Evolutionary conservation across 176 grass and related monocot genomes (phyloP).

Genomic region (Paspalum notatum): DNA sequence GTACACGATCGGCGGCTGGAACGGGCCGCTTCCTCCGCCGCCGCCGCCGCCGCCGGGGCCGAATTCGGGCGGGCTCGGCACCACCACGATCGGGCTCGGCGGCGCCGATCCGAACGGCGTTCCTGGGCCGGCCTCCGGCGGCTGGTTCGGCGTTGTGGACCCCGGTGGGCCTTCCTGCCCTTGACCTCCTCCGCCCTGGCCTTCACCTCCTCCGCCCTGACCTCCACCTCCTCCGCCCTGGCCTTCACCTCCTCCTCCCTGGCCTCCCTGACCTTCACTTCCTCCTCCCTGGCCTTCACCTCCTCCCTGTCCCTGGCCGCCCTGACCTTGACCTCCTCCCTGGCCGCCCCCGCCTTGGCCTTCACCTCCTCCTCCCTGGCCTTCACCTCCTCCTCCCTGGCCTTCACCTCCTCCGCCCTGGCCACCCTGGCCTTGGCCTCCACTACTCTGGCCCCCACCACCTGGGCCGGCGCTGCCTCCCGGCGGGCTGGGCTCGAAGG

Average conservation of each 20-base stretch:
- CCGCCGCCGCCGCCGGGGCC: background rate
- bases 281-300: background rate
- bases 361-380: background rate
- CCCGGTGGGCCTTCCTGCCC: constrained; percentile 16
- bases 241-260: background rate
- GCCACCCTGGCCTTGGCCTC: background rate
- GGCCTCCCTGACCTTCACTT: background rate
- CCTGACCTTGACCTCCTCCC: background rate
- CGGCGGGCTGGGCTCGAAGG: constrained; percentile 64
- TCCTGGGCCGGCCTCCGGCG: constrained; percentile 33
- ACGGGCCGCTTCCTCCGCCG: background rate
- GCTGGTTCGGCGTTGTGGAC: constrained; percentile 14
- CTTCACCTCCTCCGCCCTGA: background rate
- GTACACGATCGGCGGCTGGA: constrained; percentile 80
- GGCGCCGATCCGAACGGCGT: constrained; percentile 27
- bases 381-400: background rate
- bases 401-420: background rate
- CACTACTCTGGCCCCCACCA: background rate
- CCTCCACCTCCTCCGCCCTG: background rate
- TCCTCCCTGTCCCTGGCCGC: background rate
- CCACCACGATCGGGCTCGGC: constrained; percentile 43
- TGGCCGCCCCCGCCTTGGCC: background rate
- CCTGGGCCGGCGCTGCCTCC: background rate
- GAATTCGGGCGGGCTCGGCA: constrained; percentile 36
- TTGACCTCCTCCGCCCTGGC: background rate